Base-by-base conservation (phyloP, 164 flowering plant species). In the Liriodendron chinense region DNA sequence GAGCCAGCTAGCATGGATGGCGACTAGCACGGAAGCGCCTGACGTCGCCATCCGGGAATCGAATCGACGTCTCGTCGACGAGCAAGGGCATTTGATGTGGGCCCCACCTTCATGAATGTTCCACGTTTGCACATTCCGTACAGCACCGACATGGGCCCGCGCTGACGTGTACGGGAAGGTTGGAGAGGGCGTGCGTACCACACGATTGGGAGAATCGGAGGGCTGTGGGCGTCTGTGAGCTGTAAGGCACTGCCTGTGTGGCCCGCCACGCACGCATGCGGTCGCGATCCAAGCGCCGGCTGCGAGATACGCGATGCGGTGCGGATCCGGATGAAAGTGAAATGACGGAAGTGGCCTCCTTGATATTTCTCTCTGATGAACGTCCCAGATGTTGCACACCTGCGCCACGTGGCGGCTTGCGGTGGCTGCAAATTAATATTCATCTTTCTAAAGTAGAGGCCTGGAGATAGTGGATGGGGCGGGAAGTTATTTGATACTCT, bases 121-220 rank as follows among this genome's bases (percentile, higher is more conserved):
- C 75, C 57, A 26, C 16, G 8, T 5, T 10, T 9, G 48, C 50
- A 9, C 1, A 0, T 7, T 20, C 21, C 75, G 68, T 47, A 62
- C 75, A 28, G 14, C 75, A 34, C 75, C 67, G 75, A 12, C 68
- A 8, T 13, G 53, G 56, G 9, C 47, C 56, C 57, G 20, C 25
- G 47, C 23, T 21, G 66, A 43, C 3, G 9, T 64, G 18, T 13
- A 9, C 22, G 9, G 9, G 18, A n/a, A 2, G 53, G 10, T n/a
- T 16, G 50, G 13, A 48, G 72, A 13, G 57, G 23, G 57, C 59
- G 25, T n/a, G 23, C 72, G 13, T 20, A 13, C 25, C 25, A 23
- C 48, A 16, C 24, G 72, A 23, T 70, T 9, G 14, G 25, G 26
- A 20, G 20, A 12, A 10, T 23, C 22, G 61, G 9, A 69, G 26